Evolutionary conservation across 768 basidiomycete species (phyloP), one percentile per base, ranked within the genome.

Genomic region (Boletellus sp.): DNA sequence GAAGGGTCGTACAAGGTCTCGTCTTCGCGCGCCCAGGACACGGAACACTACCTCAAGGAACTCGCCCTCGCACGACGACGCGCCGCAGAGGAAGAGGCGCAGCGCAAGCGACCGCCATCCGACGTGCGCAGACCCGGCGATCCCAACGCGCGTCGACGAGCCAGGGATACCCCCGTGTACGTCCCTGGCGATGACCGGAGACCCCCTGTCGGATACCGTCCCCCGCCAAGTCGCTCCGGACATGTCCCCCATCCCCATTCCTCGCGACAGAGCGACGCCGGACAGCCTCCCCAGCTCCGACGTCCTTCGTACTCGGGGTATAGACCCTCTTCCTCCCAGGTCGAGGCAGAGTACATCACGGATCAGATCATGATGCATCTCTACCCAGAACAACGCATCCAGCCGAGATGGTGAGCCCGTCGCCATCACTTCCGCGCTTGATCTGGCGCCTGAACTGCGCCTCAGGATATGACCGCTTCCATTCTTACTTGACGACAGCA

Each of bases 301-400:
- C 46, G 48, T 16, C 57, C 56, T 2, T 59, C 60, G 1, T 39
- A 53, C 13, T 22, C 44, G 6, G 45, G 20, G 4, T 51, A 61
- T 24, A 51, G 61, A 37, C 52, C 61, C 3, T 50, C 61, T 19
- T 55, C 66, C 12, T 58, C 63, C 33, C 63, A 69, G 41, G 66
- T 62, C 47, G 59, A 68, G 48, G 57, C 64, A 13, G 66, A 69
- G 52, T 68, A 53, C 49, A 61, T 58, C 32, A 60, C 66, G 2
- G 66, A 68, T 53, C 68, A 69, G 45, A 69, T 69, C 39, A 58
- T 68, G 63, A 68, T 68, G 66, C 52, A 64, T 34, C 55, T 68
- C 11, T 69, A 69, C 37, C 66, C 66, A 23, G 66, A 68, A 52
- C 65, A 54, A 52, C 48, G 51, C 23, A 68, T 68, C 16, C 68